Conservation (phyloP, 176 grass and related monocot genomes). For the Rhynchospora pubera region DNA sequence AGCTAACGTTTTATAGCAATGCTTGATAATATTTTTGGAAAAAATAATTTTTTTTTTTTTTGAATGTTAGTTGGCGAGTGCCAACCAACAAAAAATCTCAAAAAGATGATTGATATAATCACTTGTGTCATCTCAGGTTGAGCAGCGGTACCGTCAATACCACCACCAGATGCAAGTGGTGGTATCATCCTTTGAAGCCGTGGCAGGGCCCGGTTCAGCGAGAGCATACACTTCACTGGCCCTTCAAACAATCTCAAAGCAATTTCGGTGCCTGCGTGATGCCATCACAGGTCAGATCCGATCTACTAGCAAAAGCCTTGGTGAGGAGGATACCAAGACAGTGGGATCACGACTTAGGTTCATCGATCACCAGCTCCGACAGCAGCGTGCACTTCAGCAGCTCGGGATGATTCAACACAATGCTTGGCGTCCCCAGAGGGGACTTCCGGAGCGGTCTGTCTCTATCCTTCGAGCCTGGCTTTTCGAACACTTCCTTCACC, state of each 20-base stretch:
- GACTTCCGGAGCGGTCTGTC: constrained; percentile 84
- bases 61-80: no score
- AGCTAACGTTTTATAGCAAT: background rate
- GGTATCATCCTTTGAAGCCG: constrained; percentile 59
- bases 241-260: constrained; percentile 86
- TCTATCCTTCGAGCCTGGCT: constrained; percentile 95
- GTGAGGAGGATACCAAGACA: constrained; percentile 52
- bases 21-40: background rate
- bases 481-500: constrained; percentile 99
- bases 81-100: no score
- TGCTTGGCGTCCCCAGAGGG: constrained; percentile 89
- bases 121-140: constrained; percentile 47
- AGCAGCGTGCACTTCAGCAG: constrained; percentile 92
- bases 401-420: constrained; percentile 97
- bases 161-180: constrained; percentile 90
- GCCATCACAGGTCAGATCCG: constrained; percentile 68
- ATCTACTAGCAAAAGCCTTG: constrained; percentile 55
- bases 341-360: constrained; percentile 65
- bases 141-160: constrained; percentile 96
- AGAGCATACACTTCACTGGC: constrained; percentile 90
- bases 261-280: constrained; percentile 91
- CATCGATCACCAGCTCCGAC: constrained; percentile 94
- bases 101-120: background rate
- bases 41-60: no score
- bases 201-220: constrained; percentile 54